Conservation (phyloP, 768 basidiomycete species). For the Russula vinacea region DNA sequence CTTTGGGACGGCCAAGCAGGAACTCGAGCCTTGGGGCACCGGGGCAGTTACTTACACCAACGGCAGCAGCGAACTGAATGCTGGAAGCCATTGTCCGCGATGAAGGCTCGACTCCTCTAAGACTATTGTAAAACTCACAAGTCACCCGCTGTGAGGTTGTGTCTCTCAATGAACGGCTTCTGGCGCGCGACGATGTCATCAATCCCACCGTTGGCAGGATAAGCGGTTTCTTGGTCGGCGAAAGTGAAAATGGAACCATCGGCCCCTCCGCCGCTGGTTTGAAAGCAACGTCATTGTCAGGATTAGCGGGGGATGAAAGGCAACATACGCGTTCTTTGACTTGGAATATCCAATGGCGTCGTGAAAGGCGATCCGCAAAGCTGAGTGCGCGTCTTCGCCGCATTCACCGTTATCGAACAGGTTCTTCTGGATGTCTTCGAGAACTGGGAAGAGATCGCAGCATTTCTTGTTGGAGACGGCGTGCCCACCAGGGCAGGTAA, state of each 20-base stretch:
- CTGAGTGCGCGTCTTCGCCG: slow-evolving; percentile 36
- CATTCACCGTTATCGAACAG: slow-evolving; percentile 35
- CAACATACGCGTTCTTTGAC: background rate
- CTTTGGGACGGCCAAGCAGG: slow-evolving; percentile 37
- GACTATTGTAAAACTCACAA: slow-evolving; percentile 38
- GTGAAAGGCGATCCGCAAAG: slow-evolving; percentile 35
- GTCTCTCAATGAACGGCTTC: slow-evolving; percentile 37
- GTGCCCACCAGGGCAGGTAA: slow-evolving; percentile 36
- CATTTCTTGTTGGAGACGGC: slow-evolving; percentile 35
- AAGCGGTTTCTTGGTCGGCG: slow-evolving; percentile 25
- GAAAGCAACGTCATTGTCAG: background rate
- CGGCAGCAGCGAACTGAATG: slow-evolving; percentile 39
- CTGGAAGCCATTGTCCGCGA: slow-evolving; percentile 20
- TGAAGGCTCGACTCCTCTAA: background rate
- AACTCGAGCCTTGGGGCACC: slow-evolving; percentile 39
- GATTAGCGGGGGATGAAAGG: background rate
- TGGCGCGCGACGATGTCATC: slow-evolving; percentile 32
- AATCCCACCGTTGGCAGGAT: slow-evolving; percentile 30
- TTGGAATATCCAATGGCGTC: slow-evolving; percentile 31
- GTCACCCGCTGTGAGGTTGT: slow-evolving; percentile 45
- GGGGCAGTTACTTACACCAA: slow-evolving; percentile 38
- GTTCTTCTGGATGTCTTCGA: slow-evolving; percentile 36
- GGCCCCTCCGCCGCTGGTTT: slow-evolving; percentile 31
- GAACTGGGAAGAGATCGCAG: slow-evolving; percentile 36
- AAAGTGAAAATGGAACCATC: slow-evolving; percentile 33